phyloP scores from a whole-genome alignment of 2,329 filamentous ascomycete genomes.

The Exophiala oligosperma region DNA sequence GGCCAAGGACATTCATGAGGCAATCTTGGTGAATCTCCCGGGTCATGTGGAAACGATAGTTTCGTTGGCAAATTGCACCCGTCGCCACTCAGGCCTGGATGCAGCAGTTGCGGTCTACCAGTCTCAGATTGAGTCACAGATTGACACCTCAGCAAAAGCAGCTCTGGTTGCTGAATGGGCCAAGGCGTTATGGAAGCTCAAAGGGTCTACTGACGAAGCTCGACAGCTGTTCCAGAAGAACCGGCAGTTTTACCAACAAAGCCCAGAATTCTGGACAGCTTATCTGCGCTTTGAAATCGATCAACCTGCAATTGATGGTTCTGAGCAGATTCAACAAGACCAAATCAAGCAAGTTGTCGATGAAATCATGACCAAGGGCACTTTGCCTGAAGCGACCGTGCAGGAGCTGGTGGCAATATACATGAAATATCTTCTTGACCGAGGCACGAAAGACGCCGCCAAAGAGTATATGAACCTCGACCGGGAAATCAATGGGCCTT shows the following conservation, averaged over 20 bases:
- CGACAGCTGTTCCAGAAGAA: conserved; percentile 82
- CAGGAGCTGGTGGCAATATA: conserved; percentile 77
- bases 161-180: conserved; percentile 89
- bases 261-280: conserved; percentile 82
- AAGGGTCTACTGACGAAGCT: conserved; percentile 76
- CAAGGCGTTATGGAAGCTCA: conserved; percentile 79
- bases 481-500: conserved; percentile 75
- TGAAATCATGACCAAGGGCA: conserved; percentile 73
- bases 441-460: conserved; percentile 79
- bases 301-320: conserved; percentile 68
- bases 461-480: conserved; percentile 84
- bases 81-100: conserved; percentile 79
- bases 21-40: conserved; percentile 73
- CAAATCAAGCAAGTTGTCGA: conserved; percentile 76
- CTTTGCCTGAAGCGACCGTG: conserved; percentile 65
- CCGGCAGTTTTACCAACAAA: conserved; percentile 79
- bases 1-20: conserved; percentile 79
- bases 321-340: conserved; percentile 65
- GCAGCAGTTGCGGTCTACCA: conserved; percentile 83
- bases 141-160: conserved; percentile 79
- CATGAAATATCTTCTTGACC: conserved; percentile 78
- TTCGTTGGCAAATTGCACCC: conserved; percentile 81
- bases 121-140: conserved; percentile 71
- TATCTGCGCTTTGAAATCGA: conserved; percentile 88
- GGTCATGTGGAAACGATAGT: conserved; percentile 84